phyloP scores from a whole-genome alignment of 352 stramenopile genomes.

The Pythium aquatile region DNA sequence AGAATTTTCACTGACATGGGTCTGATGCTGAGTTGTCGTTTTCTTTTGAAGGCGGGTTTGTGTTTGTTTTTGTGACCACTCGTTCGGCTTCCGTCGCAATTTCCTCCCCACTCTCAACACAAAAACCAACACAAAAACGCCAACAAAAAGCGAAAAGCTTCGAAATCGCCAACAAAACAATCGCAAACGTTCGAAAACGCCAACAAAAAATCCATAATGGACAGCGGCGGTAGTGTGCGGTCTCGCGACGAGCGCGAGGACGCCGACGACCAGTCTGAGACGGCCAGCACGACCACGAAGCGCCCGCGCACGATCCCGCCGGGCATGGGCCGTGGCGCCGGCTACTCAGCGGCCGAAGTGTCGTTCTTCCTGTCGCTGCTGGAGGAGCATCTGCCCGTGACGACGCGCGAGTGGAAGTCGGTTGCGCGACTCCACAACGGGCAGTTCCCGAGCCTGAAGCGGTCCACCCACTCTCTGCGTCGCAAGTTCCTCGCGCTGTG shows the following conservation, averaged over 20 bases:
- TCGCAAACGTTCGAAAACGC: conserved; percentile 7
- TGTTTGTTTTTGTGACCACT: neutral
- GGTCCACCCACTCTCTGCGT: conserved; percentile 19
- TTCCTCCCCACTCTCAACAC: neutral
- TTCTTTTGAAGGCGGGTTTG: neutral
- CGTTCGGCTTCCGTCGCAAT: neutral
- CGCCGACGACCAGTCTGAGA: neutral
- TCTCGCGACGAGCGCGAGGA: conserved; percentile 10
- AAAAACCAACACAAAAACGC: neutral
- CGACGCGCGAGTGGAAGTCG: conserved; percentile 21
- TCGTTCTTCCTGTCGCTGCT: conserved; percentile 24
- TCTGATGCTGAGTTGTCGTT: neutral
- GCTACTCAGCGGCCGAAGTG: conserved; percentile 22
- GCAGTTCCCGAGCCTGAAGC: conserved; percentile 25
- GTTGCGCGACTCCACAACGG: conserved; percentile 23
- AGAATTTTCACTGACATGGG: neutral
- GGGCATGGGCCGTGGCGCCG: conserved; percentile 12
- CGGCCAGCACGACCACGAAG: conserved; percentile 10
- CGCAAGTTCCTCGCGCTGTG: conserved; percentile 26
- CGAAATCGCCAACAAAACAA: conserved; percentile 8
- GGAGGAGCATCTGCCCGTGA: conserved; percentile 22
- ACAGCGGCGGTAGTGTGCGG: conserved; percentile 18
- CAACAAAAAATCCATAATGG: conserved; percentile 2
- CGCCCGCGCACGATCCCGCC: neutral
- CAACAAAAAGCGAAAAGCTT: neutral